Evolutionary conservation across 1,284 basidiomycete genomes (phyloP).

Genomic region (Retiboletus fuscus): DNA sequence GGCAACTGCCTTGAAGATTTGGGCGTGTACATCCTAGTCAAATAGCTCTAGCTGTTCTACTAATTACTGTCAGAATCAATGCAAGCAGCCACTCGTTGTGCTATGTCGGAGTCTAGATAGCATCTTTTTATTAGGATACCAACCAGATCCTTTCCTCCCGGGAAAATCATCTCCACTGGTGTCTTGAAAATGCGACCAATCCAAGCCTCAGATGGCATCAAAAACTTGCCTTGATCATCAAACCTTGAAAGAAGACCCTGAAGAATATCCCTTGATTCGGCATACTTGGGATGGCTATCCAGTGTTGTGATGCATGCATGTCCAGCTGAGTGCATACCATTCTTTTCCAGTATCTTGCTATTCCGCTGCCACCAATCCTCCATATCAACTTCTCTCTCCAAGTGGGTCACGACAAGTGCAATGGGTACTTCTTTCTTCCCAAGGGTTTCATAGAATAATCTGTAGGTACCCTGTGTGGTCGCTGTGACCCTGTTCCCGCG

Average conservation of each 20-base stretch:
- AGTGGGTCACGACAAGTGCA: not conserved
- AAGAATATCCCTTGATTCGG: not conserved
- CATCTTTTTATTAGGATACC: not conserved
- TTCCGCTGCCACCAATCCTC: not conserved
- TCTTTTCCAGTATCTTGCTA: not conserved
- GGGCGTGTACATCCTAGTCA: no score
- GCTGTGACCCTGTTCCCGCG: not conserved
- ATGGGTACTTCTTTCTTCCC: not conserved
- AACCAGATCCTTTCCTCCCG: not conserved
- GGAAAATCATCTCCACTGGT: not conserved
- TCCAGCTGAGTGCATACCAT: not conserved
- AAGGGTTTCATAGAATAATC: not conserved
- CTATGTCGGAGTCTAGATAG: not conserved
- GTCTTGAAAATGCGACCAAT: not conserved
- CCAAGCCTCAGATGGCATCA: not conserved
- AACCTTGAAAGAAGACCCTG: not conserved
- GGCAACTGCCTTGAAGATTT: no score
- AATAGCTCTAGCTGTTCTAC: no score
- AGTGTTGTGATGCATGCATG: not conserved
- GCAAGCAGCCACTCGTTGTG: not conserved
- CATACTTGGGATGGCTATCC: not conserved
- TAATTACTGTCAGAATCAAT: not conserved
- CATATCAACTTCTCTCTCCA: not conserved
- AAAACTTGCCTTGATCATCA: not conserved
- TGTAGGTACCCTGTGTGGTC: not conserved